Percentiles rank a stretch among this genome's conserved stretches.
Evolutionary conservation across 2,329 filamentous ascomycete genomes (phyloP).

Genomic region (Fusarium decemcellulare): DNA sequence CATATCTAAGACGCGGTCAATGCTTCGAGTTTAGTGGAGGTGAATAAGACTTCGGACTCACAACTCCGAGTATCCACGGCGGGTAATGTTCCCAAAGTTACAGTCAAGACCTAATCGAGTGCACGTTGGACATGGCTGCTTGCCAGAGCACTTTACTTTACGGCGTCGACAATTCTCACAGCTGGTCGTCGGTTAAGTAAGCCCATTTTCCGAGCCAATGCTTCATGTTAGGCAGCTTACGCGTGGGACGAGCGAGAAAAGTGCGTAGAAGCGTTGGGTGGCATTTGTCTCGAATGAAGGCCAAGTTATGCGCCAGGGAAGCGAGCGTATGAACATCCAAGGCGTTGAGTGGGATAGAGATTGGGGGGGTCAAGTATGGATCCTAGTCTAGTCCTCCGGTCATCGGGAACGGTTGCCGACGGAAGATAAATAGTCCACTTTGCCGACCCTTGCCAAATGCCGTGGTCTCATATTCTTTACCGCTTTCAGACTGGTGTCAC

Average conservation of each 20-base stretch:
- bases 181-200: slow-evolving; percentile 5
- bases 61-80: slow-evolving; percentile 43
- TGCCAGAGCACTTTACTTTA: slow-evolving; percentile 49
- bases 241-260: not conserved
- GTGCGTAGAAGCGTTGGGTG: not conserved
- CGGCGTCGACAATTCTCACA: slow-evolving; percentile 44
- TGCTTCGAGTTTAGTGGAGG: too few species aligned
- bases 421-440: slow-evolving; percentile 15
- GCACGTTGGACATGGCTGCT: slow-evolving; percentile 45
- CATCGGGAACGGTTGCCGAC: not conserved
- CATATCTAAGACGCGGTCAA: slow-evolving; percentile 30
- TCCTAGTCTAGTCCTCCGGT: not conserved
- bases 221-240: not conserved
- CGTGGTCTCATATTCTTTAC: not conserved
- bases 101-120: slow-evolving; percentile 42
- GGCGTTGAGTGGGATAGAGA: too few species aligned
- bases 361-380: not conserved
- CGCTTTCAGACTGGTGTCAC: not conserved
- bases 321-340: not conserved
- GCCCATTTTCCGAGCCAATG: too few species aligned
- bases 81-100: slow-evolving; percentile 37
- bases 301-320: not conserved
- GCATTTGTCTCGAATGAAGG: not conserved
- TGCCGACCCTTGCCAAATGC: not conserved
- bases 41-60: slow-evolving; percentile 19